Evolutionary conservation across 768 basidiomycete species (phyloP).

Genomic region (Hemileccinum impolitum): DNA sequence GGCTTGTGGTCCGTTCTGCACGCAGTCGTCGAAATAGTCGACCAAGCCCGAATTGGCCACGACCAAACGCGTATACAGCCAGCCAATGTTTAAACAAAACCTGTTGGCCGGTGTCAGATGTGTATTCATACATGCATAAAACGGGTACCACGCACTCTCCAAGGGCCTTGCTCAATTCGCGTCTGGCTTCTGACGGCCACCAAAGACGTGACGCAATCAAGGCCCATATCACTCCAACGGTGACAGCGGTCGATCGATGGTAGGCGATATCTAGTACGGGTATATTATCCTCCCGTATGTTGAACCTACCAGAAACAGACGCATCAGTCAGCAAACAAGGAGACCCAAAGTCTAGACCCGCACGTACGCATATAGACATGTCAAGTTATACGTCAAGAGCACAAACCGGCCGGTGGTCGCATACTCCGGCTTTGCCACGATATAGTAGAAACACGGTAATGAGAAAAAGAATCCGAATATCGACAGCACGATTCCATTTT

Average conservation of each 20-base stretch:
- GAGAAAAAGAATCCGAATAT: slow-evolving; percentile 87
- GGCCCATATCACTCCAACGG: slow-evolving; percentile 85
- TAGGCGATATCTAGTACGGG: slow-evolving; percentile 69
- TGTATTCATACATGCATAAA: background rate
- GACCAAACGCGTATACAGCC: slow-evolving; percentile 91
- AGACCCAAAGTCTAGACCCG: background rate
- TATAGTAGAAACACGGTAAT: slow-evolving; percentile 90
- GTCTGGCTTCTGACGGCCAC: slow-evolving; percentile 94
- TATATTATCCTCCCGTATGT: slow-evolving; percentile 61
- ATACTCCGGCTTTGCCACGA: slow-evolving; percentile 75
- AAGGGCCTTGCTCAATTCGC: slow-evolving; percentile 79
- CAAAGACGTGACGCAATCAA: slow-evolving; percentile 83
- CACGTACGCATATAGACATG: slow-evolving; percentile 64
- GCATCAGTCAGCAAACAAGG: background rate
- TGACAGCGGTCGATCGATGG: slow-evolving; percentile 78
- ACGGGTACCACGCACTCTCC: slow-evolving; percentile 64
- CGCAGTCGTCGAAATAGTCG: slow-evolving; percentile 33
- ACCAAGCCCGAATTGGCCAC: slow-evolving; percentile 78
- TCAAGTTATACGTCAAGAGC: slow-evolving; percentile 85
- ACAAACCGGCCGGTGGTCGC: slow-evolving; percentile 77
- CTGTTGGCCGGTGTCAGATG: slow-evolving; percentile 36
- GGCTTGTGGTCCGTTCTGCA: background rate
- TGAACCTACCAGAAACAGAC: slow-evolving; percentile 54
- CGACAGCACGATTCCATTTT: slow-evolving; percentile 69
- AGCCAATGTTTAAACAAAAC: slow-evolving; percentile 90